Conservation (phyloP, 768 basidiomycete species). For the Naganishia friedmannii region DNA sequence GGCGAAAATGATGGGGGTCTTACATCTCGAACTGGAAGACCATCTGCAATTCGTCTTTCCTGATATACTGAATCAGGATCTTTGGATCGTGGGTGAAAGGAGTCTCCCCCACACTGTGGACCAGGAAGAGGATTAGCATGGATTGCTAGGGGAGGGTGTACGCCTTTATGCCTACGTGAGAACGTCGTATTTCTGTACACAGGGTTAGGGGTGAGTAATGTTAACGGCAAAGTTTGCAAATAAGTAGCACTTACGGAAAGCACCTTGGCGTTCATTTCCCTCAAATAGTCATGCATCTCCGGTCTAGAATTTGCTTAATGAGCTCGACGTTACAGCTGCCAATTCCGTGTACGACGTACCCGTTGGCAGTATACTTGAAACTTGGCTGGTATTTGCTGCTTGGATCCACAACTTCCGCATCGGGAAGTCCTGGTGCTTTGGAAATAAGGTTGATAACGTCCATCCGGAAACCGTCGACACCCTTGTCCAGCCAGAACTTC, state of each 20-base stretch:
- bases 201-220: not conserved
- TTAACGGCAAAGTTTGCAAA: constrained; percentile 24
- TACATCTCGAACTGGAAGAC: constrained; percentile 48
- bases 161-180: constrained; percentile 33
- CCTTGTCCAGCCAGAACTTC: constrained; percentile 71
- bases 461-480: constrained; percentile 73
- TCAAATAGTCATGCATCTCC: constrained; percentile 64
- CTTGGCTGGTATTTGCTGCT: constrained; percentile 60
- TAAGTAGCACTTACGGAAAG: constrained; percentile 57
- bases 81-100: constrained; percentile 51
- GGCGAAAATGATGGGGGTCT: not conserved
- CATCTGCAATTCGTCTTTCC: constrained; percentile 56
- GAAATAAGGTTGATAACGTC: constrained; percentile 70
- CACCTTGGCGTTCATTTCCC: constrained; percentile 65
- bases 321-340: not conserved
- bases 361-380: constrained; percentile 61
- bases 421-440: constrained; percentile 64
- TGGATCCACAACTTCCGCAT: constrained; percentile 62
- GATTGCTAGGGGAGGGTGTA: not conserved
- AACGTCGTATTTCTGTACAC: constrained; percentile 35
- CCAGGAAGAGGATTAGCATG: not conserved
- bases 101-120: constrained; percentile 47
- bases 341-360: constrained; percentile 38
- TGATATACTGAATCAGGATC: constrained; percentile 60
- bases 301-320: constrained; percentile 54